These are phyloP conservation scores for Yamadazyma kitorensis DNA, from an alignment of 805 yeast species.

Conservation along the genomic window DNA sequence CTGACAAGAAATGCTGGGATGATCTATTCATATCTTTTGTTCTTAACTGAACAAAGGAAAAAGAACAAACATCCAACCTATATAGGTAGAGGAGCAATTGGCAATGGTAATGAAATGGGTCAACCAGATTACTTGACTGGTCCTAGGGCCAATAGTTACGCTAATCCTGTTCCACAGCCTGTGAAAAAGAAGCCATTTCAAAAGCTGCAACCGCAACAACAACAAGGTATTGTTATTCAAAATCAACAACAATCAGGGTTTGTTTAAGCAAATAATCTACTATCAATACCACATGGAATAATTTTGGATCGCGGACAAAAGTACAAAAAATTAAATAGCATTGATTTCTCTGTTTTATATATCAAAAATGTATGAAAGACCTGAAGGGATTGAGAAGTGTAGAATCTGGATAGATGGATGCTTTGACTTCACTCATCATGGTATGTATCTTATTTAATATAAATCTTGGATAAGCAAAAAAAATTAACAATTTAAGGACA, in stretches of 20 bases:
- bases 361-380: conserved; percentile 40
- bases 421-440: conserved; percentile 97
- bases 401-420: conserved; percentile 97
- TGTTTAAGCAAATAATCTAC: conserved; percentile 5
- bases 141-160: conserved; percentile 5
- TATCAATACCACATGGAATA: not conserved
- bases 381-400: conserved; percentile 41
- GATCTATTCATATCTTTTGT: conserved; percentile 44
- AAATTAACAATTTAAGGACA: conserved; percentile 51
- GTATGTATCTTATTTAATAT: too few relatives aligned
- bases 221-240: conserved; percentile 9
- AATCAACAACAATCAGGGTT: conserved; percentile 20
- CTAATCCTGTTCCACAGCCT: conserved; percentile 8
- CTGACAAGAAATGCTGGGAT: conserved; percentile 88
- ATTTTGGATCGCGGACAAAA: not conserved
- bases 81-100: conserved; percentile 16
- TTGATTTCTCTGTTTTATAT: not conserved
- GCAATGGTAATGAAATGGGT: conserved; percentile 4
- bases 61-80: conserved; percentile 18
- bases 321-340: not conserved
- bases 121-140: conserved; percentile 1
- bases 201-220: not conserved
- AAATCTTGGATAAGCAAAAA: not conserved
- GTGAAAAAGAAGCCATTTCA: not conserved
- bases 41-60: conserved; percentile 18